Conservation (phyloP, 1,139 yeast genomes). For the Taphrina wiesneri region DNA sequence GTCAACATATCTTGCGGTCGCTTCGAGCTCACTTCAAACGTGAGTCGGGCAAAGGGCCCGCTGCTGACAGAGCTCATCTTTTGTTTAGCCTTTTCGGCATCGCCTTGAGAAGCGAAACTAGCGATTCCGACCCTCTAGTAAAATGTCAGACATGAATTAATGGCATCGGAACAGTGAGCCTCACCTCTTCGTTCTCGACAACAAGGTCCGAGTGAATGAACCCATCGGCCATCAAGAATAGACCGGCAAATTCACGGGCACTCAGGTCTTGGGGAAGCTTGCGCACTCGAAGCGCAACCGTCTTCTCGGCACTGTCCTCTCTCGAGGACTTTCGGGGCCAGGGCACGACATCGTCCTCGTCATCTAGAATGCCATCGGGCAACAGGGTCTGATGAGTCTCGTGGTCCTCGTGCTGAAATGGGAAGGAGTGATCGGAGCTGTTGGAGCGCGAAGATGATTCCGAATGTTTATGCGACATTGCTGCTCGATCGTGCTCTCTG, state of each 20-base stretch:
- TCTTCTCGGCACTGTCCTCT: neutral
- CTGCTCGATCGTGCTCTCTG: neutral
- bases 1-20: conserved; percentile 18
- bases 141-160: neutral
- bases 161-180: neutral
- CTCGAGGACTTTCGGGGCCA: conserved; percentile 28
- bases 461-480: conserved; percentile 21
- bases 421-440: conserved; percentile 21
- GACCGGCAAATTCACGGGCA: conserved; percentile 33
- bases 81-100: conserved; percentile 21
- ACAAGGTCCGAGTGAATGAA: conserved; percentile 8
- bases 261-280: conserved; percentile 25
- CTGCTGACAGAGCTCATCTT: conserved; percentile 20
- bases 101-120: neutral
- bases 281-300: conserved; percentile 2
- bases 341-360: conserved; percentile 30
- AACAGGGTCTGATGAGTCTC: conserved; percentile 46
- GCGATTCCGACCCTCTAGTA: conserved; percentile 22
- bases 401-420: conserved; percentile 24
- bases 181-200: conserved; percentile 22
- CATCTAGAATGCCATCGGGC: conserved; percentile 33
- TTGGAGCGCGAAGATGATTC: conserved; percentile 22
- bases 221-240: conserved; percentile 34
- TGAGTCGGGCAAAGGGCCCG: conserved; percentile 17
- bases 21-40: conserved; percentile 14